Percentiles rank a stretch among this genome's conserved stretches.
Conservation (phyloP, 2,329 filamentous ascomycete genomes). For the Alternaria sp. region DNA sequence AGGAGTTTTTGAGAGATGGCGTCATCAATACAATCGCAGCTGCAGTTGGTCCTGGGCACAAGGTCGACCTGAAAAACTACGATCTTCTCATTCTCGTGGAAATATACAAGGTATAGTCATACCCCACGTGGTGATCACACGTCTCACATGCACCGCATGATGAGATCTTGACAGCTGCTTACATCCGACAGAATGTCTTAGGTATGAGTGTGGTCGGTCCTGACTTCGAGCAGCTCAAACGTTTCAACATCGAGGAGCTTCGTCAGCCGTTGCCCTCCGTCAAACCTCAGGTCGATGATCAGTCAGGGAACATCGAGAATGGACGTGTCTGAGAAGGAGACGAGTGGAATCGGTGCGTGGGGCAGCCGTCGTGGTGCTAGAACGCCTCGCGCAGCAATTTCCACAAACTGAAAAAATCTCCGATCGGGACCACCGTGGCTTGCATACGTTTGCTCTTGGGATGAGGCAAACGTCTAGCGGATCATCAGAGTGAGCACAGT, state of each 20-base stretch:
- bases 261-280: slow-evolving; percentile 57
- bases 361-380: slow-evolving; percentile 2
- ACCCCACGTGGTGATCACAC: slow-evolving; percentile 20
- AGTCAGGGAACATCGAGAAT: slow-evolving; percentile 5
- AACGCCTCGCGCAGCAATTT: slow-evolving; percentile 7
- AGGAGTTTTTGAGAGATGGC: slow-evolving; percentile 68
- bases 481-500: slow-evolving; percentile 11
- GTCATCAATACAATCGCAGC: slow-evolving; percentile 75
- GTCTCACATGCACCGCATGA: background rate
- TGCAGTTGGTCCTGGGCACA: slow-evolving; percentile 70
- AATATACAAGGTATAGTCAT: slow-evolving; percentile 73
- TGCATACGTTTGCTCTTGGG: slow-evolving; percentile 25
- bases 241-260: slow-evolving; percentile 79
- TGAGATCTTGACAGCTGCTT: slow-evolving; percentile 23
- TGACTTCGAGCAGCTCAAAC: slow-evolving; percentile 76
- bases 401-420: slow-evolving; percentile 23
- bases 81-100: slow-evolving; percentile 82
- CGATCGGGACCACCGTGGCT: slow-evolving; percentile 22
- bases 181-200: slow-evolving; percentile 66
- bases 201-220: slow-evolving; percentile 80
- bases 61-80: slow-evolving; percentile 77
- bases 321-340: slow-evolving; percentile 17
- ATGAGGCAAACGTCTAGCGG: slow-evolving; percentile 14
- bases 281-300: slow-evolving; percentile 2
- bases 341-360: background rate